Evolutionary conservation across 805 yeast species (phyloP).

Genomic region (Blastobotrys americana): DNA sequence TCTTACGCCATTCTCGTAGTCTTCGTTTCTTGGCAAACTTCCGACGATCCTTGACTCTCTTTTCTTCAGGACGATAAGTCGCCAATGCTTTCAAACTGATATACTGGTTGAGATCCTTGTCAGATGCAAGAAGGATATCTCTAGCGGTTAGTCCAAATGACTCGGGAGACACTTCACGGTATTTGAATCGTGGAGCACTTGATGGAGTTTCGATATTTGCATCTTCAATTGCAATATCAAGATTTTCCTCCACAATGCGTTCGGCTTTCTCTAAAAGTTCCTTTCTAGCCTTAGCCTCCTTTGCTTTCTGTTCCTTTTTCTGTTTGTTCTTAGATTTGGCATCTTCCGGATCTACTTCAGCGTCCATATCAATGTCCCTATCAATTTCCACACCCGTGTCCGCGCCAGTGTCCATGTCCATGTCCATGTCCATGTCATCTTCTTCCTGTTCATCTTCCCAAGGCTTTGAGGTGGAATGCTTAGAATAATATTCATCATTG

Average conservation of each 20-base stretch:
- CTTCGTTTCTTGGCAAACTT: slow-evolving; percentile 77
- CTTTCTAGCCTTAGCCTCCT: slow-evolving; percentile 55
- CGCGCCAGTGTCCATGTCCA: slow-evolving; percentile 33
- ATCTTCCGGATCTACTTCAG: slow-evolving; percentile 14
- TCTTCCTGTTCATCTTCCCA: slow-evolving; percentile 58
- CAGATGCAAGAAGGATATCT: slow-evolving; percentile 88
- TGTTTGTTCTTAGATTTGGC: slow-evolving; percentile 17
- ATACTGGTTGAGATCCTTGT: slow-evolving; percentile 71
- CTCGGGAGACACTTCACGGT: slow-evolving; percentile 94
- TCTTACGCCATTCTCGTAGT: slow-evolving; percentile 82
- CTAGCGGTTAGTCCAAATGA: slow-evolving; percentile 76
- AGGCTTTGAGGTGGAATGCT: slow-evolving; percentile 39
- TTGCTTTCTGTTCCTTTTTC: slow-evolving; percentile 44
- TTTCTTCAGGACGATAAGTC: slow-evolving; percentile 76
- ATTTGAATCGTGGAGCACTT: slow-evolving; percentile 56
- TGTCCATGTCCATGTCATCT: slow-evolving; percentile 35
- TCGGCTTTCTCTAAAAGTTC: slow-evolving; percentile 62
- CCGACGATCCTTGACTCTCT: slow-evolving; percentile 67
- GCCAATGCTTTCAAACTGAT: slow-evolving; percentile 90
- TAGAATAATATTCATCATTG: slow-evolving; percentile 73
- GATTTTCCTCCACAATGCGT: slow-evolving; percentile 67
- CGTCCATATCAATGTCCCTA: slow-evolving; percentile 21
- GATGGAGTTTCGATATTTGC: slow-evolving; percentile 31
- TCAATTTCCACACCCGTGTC: slow-evolving; percentile 34
- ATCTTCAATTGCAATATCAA: slow-evolving; percentile 42